Conservation (phyloP, 2,329 filamentous ascomycete genomes). For the Ophiostoma quercus region DNA sequence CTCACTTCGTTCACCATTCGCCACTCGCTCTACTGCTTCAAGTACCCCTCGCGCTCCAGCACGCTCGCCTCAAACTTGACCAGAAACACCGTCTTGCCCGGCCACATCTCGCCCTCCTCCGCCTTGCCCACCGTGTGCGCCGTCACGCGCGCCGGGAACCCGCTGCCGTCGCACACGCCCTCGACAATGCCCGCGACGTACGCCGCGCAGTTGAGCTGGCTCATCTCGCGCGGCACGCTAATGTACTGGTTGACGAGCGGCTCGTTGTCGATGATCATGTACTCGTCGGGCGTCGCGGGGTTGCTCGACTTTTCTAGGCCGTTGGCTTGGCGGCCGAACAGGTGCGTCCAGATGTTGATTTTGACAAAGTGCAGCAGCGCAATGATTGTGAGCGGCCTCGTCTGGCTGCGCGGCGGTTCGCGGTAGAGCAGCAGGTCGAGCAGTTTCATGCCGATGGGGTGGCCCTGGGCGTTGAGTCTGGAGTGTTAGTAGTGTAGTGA, state of each 20-base stretch:
- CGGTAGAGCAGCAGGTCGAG: constrained; percentile 92
- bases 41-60: constrained; percentile 79
- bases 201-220: constrained; percentile 90
- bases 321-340: constrained; percentile 87
- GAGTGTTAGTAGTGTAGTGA: not conserved
- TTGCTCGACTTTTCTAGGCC: constrained; percentile 83
- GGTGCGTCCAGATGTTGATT: constrained; percentile 82
- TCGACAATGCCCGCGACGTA: constrained; percentile 94
- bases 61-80: constrained; percentile 90
- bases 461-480: constrained; percentile 85
- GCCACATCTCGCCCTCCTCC: constrained; percentile 77
- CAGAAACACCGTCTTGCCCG: constrained; percentile 90
- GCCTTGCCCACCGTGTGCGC: constrained; percentile 69
- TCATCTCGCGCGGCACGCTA: constrained; percentile 90
- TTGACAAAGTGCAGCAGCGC: constrained; percentile 93
- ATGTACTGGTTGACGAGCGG: constrained; percentile 93
- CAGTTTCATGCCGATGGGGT: constrained; percentile 87
- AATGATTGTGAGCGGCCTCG: constrained; percentile 80
- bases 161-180: constrained; percentile 89
- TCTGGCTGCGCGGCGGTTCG: constrained; percentile 62
- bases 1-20: no score
- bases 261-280: constrained; percentile 99
- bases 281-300: constrained; percentile 81
- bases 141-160: constrained; percentile 81
- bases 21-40: constrained; percentile 49